Evolutionary conservation across 176 grass and related monocot genomes (phyloP).

Genomic region (Zea luxurians): DNA sequence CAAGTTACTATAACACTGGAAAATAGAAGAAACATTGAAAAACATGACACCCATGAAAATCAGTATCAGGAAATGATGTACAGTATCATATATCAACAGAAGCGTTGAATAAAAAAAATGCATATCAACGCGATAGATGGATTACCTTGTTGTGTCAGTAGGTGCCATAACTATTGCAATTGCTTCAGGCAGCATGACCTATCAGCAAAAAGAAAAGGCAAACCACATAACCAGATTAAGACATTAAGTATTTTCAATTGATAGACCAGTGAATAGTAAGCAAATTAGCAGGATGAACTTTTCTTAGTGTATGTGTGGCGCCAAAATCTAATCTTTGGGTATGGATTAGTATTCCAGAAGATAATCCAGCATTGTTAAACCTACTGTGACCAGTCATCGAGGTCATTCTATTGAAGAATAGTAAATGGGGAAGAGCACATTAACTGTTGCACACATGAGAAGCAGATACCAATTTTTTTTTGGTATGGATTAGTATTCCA

Average conservation of each 20-base stretch:
- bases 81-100: constrained; percentile 7
- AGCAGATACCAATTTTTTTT: too few species aligned
- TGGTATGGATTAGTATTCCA: too few species aligned
- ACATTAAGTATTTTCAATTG: constrained; percentile 2
- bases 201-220: constrained; percentile 26
- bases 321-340: too few species aligned
- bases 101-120: constrained; percentile 9
- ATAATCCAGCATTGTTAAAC: too few species aligned
- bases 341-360: too few species aligned
- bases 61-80: background rate
- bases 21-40: background rate
- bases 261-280: constrained; percentile 6
- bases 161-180: constrained; percentile 99
- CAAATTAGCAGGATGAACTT: background rate
- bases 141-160: constrained; percentile 75
- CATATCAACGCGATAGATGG: constrained; percentile 20
- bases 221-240: constrained; percentile 31
- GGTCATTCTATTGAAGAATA: too few species aligned
- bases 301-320: too few species aligned
- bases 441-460: too few species aligned
- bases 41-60: constrained; percentile 18
- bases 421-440: too few species aligned
- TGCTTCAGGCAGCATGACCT: constrained; percentile 99
- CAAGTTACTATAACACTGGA: background rate
- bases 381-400: too few species aligned